Evolutionary conservation across 1,139 yeast genomes (phyloP), one percentile per base, ranked within the genome.

Genomic region (Sugiyamaella grinbergsii): DNA sequence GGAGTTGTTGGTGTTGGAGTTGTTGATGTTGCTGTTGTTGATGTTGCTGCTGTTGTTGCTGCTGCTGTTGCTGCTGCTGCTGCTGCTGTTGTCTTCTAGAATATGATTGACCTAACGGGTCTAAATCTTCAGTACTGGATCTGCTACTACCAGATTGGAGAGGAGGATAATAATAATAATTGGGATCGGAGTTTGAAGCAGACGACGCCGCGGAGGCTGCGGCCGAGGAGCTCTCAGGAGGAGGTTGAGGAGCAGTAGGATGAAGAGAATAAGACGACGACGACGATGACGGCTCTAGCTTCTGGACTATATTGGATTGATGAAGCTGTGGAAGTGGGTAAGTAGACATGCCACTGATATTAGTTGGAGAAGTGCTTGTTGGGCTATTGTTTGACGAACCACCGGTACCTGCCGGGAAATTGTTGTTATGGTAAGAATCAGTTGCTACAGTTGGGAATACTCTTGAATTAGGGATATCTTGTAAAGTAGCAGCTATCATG

Each of bases 261-360:
- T 40, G 44, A 40, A 26, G 32, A 5, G 43, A 23, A 18, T 39
- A 39, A 22, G 28, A 18, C 13, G 41, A 37, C 6, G 18, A 19
- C 5, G 42, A 18, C 13, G 41, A 37, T 6, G 18, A 19, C 5
- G 42, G 6, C 11, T 40, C 44, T 40, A 40, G n/a, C 28, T 40
- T 40, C 10, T 29, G 32, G 32, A 23, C 24, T 10, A 40, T 34
- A 24, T 33, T 23, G 4, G 46, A 42, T 15, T 42, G 46, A 15
- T 49, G 52, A 15, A 49, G 43, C 20, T 49, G 52, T n/a, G 52
- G 52, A 11, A 50, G 24, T 26, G 40, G 53, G 41, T 45, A 47
- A 32, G 24, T 42, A n/a, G 47, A 42, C 47, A 42, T 43, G 18
- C 34, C 36, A 13, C 18, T 34, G n/a, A n/a, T n/a, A 42, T 22